Percentiles rank a stretch among this genome's conserved stretches.
phyloP scores from a whole-genome alignment of 192 early-diverging fungal genomes.

The Coemansia sp. region DNA sequence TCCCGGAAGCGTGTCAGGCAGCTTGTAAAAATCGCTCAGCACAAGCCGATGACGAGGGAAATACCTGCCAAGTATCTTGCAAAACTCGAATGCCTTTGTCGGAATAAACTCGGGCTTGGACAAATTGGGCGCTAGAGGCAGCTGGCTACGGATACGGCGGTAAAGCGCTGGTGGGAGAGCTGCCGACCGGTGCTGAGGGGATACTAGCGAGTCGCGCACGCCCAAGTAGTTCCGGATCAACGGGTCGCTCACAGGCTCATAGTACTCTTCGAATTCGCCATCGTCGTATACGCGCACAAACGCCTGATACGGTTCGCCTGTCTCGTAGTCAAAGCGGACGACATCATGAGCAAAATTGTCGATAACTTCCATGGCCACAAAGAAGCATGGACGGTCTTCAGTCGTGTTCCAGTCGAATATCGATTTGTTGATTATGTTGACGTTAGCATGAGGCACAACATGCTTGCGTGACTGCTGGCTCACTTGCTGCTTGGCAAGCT shows the following conservation, averaged over 20 bases:
- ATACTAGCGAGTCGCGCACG: constrained; percentile 28
- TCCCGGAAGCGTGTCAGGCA: constrained; percentile 78
- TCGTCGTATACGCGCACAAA: constrained; percentile 81
- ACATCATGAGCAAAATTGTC: constrained; percentile 98
- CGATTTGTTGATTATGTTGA: constrained; percentile 86
- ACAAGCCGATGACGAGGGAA: constrained; percentile 91
- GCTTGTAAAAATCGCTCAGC: constrained; percentile 84
- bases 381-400: constrained; percentile 80
- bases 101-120: constrained; percentile 89
- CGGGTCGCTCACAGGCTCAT: constrained; percentile 79
- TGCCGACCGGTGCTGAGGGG: constrained; percentile 64
- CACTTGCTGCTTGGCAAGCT: constrained; percentile 72
- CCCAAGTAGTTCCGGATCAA: constrained; percentile 74
- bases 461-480: constrained; percentile 49
- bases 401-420: constrained; percentile 88
- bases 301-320: constrained; percentile 77
- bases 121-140: constrained; percentile 90
- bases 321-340: constrained; percentile 81
- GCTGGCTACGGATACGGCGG: constrained; percentile 59
- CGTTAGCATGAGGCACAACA: constrained; percentile 59
- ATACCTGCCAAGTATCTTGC: constrained; percentile 73
- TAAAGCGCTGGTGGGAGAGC: constrained; percentile 57
- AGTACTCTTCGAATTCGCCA: constrained; percentile 86
- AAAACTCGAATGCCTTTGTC: constrained; percentile 76
- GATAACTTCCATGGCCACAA: constrained; percentile 97